Evolutionary conservation across 345 rosid species (phyloP).

Genomic region (Excoecaria agallocha): DNA sequence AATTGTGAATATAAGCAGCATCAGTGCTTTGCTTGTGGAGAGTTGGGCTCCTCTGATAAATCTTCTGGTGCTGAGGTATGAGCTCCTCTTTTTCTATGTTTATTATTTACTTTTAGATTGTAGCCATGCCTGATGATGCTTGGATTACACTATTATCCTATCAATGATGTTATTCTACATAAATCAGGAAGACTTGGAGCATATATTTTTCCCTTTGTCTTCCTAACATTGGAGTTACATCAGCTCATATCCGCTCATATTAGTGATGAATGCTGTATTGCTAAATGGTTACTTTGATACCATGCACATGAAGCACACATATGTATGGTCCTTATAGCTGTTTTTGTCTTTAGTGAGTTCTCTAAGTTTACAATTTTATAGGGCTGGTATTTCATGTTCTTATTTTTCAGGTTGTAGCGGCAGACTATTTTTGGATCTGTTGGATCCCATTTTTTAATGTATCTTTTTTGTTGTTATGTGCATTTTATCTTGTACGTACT

Average conservation of each 20-base stretch:
- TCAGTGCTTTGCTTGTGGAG: slow-evolving; percentile 80
- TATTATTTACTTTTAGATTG: background rate
- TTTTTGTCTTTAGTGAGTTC: background rate
- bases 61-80: slow-evolving; percentile 66
- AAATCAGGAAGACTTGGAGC: background rate
- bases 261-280: background rate
- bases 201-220: background rate
- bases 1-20: slow-evolving; percentile 74
- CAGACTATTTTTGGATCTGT: background rate
- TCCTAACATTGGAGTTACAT: background rate
- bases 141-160: background rate
- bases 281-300: background rate
- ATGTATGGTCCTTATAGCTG: background rate
- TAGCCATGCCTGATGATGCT: background rate
- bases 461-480: background rate
- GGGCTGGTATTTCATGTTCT: background rate
- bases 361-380: background rate
- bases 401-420: background rate
- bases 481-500: background rate
- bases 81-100: background rate
- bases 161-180: background rate
- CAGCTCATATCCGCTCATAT: background rate
- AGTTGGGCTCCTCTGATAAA: slow-evolving; percentile 76
- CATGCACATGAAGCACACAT: background rate
- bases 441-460: background rate